These are phyloP conservation scores for Pseudomicrostroma phylloplanum DNA, from an alignment of 1,284 basidiomycete genomes.

Conservation along the genomic window DNA sequence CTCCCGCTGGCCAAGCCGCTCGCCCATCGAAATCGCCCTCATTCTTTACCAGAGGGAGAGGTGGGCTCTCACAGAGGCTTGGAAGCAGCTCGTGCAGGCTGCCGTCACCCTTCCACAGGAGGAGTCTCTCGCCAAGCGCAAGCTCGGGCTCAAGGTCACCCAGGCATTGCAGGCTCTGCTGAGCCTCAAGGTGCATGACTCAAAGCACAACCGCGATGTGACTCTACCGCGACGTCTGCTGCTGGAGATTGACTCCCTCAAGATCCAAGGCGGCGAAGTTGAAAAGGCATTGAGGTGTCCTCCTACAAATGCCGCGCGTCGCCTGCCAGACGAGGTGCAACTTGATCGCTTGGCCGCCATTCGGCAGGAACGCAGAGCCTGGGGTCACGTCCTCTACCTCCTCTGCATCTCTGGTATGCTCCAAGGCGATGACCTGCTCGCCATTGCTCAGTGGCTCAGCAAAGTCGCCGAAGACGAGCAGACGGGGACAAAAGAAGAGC, in stretches of 20 bases:
- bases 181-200: slow-evolving; percentile 17
- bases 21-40: slow-evolving; percentile 41
- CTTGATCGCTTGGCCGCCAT: slow-evolving; percentile 40
- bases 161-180: slow-evolving; percentile 38
- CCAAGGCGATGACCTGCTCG: slow-evolving; percentile 21
- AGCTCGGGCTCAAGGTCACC: slow-evolving; percentile 36
- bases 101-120: slow-evolving; percentile 41
- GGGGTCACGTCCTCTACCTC: slow-evolving; percentile 42
- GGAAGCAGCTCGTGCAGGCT: slow-evolving; percentile 37
- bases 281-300: slow-evolving; percentile 2
- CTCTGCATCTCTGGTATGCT: slow-evolving; percentile 39
- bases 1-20: slow-evolving; percentile 36
- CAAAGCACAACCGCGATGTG: slow-evolving; percentile 16
- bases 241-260: slow-evolving; percentile 26
- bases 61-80: slow-evolving; percentile 38
- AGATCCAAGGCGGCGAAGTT: slow-evolving; percentile 4
- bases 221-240: slow-evolving; percentile 28
- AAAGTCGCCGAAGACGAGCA: slow-evolving; percentile 17
- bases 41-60: slow-evolving; percentile 45
- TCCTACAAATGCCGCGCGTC: background rate
- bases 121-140: slow-evolving; percentile 26
- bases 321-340: slow-evolving; percentile 43
- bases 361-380: slow-evolving; percentile 37
- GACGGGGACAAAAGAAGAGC: slow-evolving; percentile 17
- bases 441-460: slow-evolving; percentile 24